Percentiles rank a stretch among this genome's conserved stretches.
Evolutionary conservation across 345 rosid genomes (phyloP).

Genomic region (Reutealis trisperma): DNA sequence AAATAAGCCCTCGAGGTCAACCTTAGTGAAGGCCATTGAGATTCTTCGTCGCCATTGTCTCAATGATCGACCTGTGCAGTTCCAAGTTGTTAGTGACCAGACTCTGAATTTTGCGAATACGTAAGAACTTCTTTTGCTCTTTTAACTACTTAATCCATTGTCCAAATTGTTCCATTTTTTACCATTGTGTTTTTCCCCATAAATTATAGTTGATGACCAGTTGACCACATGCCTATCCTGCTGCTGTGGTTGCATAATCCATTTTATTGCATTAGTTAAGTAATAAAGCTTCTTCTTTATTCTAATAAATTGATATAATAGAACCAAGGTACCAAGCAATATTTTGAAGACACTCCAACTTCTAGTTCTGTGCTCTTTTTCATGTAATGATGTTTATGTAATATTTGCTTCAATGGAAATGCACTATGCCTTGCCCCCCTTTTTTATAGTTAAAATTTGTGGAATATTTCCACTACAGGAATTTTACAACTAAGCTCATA

Average conservation of each 20-base stretch:
- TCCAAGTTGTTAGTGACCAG: conserved; percentile 99
- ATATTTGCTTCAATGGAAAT: neutral
- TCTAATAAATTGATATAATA: neutral
- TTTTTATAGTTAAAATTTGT: neutral
- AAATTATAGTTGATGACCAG: neutral
- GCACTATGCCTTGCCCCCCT: neutral
- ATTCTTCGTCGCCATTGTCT: conserved; percentile 95
- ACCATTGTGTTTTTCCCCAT: no score
- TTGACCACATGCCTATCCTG: neutral
- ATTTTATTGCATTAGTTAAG: neutral
- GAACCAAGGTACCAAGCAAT: neutral
- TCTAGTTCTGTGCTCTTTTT: neutral
- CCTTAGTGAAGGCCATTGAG: conserved; percentile 91
- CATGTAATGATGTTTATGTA: neutral
- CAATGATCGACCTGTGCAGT: conserved; percentile 85
- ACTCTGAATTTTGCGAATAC: conserved; percentile 78
- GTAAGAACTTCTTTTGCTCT: conserved; percentile 38
- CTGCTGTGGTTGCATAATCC: neutral
- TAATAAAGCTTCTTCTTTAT: neutral
- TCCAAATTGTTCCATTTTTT: neutral
- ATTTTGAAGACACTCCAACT: neutral
- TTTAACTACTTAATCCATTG: neutral
- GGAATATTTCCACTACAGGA: neutral
- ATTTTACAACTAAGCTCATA: neutral
- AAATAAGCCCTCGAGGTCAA: conserved; percentile 95